A percentile compares a stretch with the other conserved stretches of the same genome.
Conservation (phyloP, 2,329 filamentous ascomycete species). For the Alternaria sp. region DNA sequence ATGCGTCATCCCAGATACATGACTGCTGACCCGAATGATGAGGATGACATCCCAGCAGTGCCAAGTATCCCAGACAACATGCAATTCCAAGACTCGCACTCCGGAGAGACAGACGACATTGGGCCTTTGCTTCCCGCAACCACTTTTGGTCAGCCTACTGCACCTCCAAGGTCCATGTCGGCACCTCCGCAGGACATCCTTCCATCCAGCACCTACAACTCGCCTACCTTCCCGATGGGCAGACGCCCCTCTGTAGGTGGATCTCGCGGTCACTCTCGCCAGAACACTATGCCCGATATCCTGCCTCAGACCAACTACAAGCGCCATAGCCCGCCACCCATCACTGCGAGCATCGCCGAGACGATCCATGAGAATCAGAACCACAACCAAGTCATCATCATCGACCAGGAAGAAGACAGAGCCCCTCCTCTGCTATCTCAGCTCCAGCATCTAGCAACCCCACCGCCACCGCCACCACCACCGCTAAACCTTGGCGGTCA, state of each 20-base stretch:
- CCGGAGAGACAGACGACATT: conserved; percentile 50
- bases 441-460: conserved; percentile 64
- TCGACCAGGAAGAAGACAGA: conserved; percentile 50
- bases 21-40: conserved; percentile 60
- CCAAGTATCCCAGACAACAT: conserved; percentile 62
- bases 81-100: conserved; percentile 31
- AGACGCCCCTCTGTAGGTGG: conserved; percentile 48
- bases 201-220: conserved; percentile 26
- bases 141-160: conserved; percentile 52
- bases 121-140: conserved; percentile 56
- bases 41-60: conserved; percentile 59
- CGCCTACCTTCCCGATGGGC: conserved; percentile 31
- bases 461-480: conserved; percentile 53
- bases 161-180: conserved; percentile 53
- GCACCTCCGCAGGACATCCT: conserved; percentile 55
- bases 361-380: conserved; percentile 54
- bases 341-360: conserved; percentile 62
- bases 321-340: conserved; percentile 47
- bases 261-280: conserved; percentile 48
- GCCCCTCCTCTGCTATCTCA: conserved; percentile 63
- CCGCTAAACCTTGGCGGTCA: conserved; percentile 26
- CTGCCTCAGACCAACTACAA: conserved; percentile 44
- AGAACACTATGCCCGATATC: conserved; percentile 53
- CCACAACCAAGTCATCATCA: conserved; percentile 52
- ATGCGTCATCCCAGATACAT: conserved; percentile 81